A percentile compares a stretch with the other conserved stretches of the same genome.
phyloP scores from a whole-genome alignment of 176 grass and related monocot species.

The Typha latifolia region DNA sequence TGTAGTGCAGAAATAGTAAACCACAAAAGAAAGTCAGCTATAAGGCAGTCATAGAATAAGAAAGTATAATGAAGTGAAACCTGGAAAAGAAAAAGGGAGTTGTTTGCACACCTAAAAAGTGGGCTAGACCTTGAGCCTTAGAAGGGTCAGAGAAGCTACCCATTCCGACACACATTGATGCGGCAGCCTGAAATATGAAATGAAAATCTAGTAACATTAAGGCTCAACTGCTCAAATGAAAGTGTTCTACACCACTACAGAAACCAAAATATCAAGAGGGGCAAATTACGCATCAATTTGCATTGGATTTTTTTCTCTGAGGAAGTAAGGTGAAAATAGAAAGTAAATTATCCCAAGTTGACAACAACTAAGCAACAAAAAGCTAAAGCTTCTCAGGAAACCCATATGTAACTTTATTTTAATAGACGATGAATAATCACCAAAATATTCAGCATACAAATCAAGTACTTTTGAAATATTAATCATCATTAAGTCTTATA shows the following conservation, averaged over 20 bases:
- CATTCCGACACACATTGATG: slow-evolving; percentile 89
- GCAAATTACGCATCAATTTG: too few species aligned
- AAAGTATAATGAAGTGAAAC: neutral
- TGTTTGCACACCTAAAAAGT: slow-evolving; percentile 74
- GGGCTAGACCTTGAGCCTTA: slow-evolving; percentile 76
- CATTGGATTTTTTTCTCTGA: too few species aligned
- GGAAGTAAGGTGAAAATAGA: too few species aligned
- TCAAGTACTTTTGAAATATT: too few species aligned
- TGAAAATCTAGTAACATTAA: neutral
- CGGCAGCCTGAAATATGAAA: slow-evolving; percentile 54
- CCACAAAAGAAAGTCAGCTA: neutral
- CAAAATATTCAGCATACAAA: too few species aligned
- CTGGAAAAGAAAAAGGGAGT: slow-evolving; percentile 13
- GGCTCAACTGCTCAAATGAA: neutral
- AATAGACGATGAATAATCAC: too few species aligned
- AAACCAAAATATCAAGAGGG: too few species aligned
- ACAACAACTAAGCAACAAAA: too few species aligned
- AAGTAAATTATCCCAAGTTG: too few species aligned
- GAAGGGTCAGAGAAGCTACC: slow-evolving; percentile 81
- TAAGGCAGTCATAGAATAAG: neutral
- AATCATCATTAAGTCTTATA: too few species aligned
- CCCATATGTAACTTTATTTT: too few species aligned
- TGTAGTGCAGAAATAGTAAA: neutral
- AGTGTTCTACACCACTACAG: neutral
- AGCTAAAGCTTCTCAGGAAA: too few species aligned